These are phyloP conservation scores for Myriosclerotinia scirpicola DNA, from an alignment of 2,329 filamentous ascomycete genomes.

Conservation along the genomic window DNA sequence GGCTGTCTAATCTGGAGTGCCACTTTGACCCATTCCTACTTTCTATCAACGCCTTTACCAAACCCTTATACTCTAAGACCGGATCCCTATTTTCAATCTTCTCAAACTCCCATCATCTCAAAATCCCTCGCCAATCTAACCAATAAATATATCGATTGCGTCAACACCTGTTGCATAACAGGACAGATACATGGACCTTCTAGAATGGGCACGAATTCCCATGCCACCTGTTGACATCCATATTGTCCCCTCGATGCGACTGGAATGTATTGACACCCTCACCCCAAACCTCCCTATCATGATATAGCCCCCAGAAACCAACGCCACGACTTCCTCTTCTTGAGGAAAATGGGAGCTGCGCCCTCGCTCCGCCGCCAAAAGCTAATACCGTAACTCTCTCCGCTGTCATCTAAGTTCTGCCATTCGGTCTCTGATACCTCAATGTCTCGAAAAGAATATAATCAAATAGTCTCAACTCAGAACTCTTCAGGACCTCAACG, in stretches of 20 bases:
- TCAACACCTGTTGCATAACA: slow-evolving; percentile 41
- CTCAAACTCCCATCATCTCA: slow-evolving; percentile 30
- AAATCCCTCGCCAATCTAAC: slow-evolving; percentile 25
- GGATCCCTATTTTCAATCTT: slow-evolving; percentile 37
- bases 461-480: neutral
- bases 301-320: slow-evolving; percentile 34
- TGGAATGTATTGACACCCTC: slow-evolving; percentile 40
- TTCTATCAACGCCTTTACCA: slow-evolving; percentile 13
- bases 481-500: slow-evolving; percentile 15
- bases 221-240: slow-evolving; percentile 39
- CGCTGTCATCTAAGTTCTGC: slow-evolving; percentile 36
- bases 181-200: slow-evolving; percentile 41
- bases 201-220: slow-evolving; percentile 41
- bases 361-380: slow-evolving; percentile 38
- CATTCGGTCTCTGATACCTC: slow-evolving; percentile 3
- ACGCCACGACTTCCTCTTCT: slow-evolving; percentile 32
- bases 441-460: slow-evolving; percentile 14
- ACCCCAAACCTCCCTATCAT: slow-evolving; percentile 40
- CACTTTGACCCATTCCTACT: slow-evolving; percentile 24
- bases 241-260: slow-evolving; percentile 40
- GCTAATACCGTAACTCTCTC: slow-evolving; percentile 44
- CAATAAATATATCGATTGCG: slow-evolving; percentile 39
- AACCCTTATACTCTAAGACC: slow-evolving; percentile 9
- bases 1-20: slow-evolving; percentile 3
- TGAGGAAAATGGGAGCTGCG: slow-evolving; percentile 35